Base-by-base conservation (phyloP, 2,329 filamentous ascomycete genomes). In the Arthroderma sp. region DNA sequence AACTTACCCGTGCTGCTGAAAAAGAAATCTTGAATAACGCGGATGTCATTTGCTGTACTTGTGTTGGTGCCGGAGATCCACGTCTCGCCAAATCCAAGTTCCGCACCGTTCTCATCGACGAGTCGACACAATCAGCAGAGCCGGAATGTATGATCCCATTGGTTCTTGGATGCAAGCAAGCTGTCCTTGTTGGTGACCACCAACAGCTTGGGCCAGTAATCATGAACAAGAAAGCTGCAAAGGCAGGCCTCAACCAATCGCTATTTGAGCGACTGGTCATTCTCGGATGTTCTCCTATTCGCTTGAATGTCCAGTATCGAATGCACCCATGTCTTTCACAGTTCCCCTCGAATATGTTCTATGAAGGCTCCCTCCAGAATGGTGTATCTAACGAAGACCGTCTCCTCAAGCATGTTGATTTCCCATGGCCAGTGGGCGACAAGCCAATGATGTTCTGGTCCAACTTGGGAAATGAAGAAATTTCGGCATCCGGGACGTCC, bases 371-470 rank as follows among this genome's bases (percentile, higher is more conserved):
- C 45, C 74, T 98, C 45, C 91, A 98, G 65, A 98, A 98, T 55
- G 91, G 91, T 59, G 86, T 98, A 39, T 94, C 88, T 0, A 84
- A 84, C 61, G 81, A 86, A 54, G 83, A 94, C 58, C 82, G 91
- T 49, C 74, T 96, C 51, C 82, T 89, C 50, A 83, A 83, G 53
- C 89, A 98, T 56, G 86, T 98, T 29, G 91, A 98, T 64, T 98
- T 98, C 63, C 91, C 91, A 8, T 98, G 91, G 91, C 91, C 91
- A 2, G 86, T 94, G 29, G 78, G 73, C 15, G 89, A 96, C 61
- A 86, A 81, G 54, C 91, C 91, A 3, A 98, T 98, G 91, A 96
- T 96, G 91, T 98, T 98, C 69, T 98, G 91, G 91, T 94, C 87
- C 28, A 98, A 98, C 61, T 71, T 95, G 45, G 91, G 91, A 48